Base-by-base conservation (phyloP, 83 land plant genomes). In the Picea abies region DNA sequence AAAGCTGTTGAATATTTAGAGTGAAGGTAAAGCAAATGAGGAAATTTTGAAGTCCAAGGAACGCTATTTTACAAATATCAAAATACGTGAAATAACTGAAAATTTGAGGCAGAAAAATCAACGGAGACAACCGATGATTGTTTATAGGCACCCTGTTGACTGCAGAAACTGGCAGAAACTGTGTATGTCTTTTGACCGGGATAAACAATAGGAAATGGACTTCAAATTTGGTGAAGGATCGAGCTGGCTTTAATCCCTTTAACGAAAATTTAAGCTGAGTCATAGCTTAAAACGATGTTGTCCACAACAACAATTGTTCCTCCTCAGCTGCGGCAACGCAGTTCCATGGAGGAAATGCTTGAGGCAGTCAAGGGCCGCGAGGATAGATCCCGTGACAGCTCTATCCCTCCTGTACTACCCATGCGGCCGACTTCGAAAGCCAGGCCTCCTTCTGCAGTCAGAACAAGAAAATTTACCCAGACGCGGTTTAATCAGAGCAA, bases 361-460 rank as follows among this genome's bases (percentile, higher is more conserved):
- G 52, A 71, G n/a, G 49, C 76, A 71, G 5, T 71, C 23, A 71
- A 71, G 22, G 20, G n/a, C 23, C 23, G 49, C 52, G 76, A 71
- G 52, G 52, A 71, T 71, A 44, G 76, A 39, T 39, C 76, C 11
- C 11, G 52, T 47, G 52, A 47, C 52, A 47, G 10, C 52, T 7
- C 10, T 47, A 7, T 47, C 52, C 96, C 96, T 5, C 97, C 97
- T 10, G 90, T 91, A 4, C 82, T 95, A 76, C 97, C 97, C 4
- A 63, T 80, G n/a, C 80, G 97, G 60, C 97, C 96, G 8, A 82
- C 91, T 4, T 89, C 94, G 6, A 86, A 86, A 83, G 91, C 88
- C 4, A 84, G 96, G 76, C 81, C 90, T 62, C 97, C 97, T 0
- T 86, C 94, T 5, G 65, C 83, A 47, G 67, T 88, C 56, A 85